Conservation (phyloP, 192 early-diverging fungal species). For the Phlyctochytrium bullatum region DNA sequence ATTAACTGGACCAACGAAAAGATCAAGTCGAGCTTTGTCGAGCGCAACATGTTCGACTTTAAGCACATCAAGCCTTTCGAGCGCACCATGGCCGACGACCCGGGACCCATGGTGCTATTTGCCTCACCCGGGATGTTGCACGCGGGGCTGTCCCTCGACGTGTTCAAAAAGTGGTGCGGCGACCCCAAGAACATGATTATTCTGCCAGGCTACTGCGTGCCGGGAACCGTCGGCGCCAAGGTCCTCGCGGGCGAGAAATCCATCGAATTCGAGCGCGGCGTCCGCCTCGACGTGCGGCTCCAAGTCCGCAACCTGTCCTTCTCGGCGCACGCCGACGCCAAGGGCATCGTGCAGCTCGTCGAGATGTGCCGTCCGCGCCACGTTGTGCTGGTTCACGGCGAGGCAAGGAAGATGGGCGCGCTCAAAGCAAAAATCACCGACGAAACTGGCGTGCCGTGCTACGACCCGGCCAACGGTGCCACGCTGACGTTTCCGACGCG, state of each 20-base stretch:
- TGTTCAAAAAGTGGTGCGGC: conserved; percentile 94
- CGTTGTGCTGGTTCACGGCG: conserved; percentile 91
- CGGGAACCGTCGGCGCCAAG: conserved; percentile 93
- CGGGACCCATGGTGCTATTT: conserved; percentile 93
- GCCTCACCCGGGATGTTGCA: conserved; percentile 99
- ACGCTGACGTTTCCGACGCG: conserved; percentile 38
- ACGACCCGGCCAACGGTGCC: conserved; percentile 85
- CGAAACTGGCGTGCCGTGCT: conserved; percentile 78
- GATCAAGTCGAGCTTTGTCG: conserved; percentile 88
- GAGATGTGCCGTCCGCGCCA: conserved; percentile 84
- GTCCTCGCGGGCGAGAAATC: conserved; percentile 85
- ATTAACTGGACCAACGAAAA: conserved; percentile 99
- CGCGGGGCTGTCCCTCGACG: conserved; percentile 86
- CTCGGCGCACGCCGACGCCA: conserved; percentile 95
- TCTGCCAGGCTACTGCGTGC: conserved; percentile 96
- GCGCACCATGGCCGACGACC: conserved; percentile 62
- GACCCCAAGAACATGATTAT: conserved; percentile 95
- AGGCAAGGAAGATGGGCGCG: conserved; percentile 83
- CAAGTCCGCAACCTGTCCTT: conserved; percentile 94
- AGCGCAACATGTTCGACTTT: conserved; percentile 95
- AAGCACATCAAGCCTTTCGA: conserved; percentile 88
- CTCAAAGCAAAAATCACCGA: conserved; percentile 76
- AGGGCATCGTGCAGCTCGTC: conserved; percentile 96
- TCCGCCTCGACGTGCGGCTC: conserved; percentile 71
- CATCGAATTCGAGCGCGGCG: conserved; percentile 79